Conservation (phyloP, 2,329 filamentous ascomycete genomes). For the Diaporthe amygdali region DNA sequence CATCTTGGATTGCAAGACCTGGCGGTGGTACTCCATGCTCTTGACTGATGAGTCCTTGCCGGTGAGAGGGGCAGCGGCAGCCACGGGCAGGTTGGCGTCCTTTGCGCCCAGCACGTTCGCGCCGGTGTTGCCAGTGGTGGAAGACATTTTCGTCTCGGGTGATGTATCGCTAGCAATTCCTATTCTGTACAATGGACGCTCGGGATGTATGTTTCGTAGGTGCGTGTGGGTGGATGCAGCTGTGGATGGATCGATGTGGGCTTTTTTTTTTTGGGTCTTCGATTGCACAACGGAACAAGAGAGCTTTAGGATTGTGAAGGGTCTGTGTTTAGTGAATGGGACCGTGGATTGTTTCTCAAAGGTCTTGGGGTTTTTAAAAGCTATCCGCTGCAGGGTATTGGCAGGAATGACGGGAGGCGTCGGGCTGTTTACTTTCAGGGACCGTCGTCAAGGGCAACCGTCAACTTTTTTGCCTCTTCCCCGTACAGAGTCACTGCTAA, state of each 20-base stretch:
- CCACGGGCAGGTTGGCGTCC: conserved; percentile 66
- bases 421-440: conserved; percentile 15
- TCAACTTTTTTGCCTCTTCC: not conserved
- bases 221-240: not conserved
- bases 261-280: not conserved
- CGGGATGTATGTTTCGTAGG: not conserved
- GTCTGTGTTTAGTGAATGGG: not conserved
- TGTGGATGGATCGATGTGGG: not conserved
- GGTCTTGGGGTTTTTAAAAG: conserved; percentile 11
- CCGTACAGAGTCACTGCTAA: not conserved
- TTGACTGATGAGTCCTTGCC: conserved; percentile 50
- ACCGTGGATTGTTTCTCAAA: not conserved
- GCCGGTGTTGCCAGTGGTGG: not conserved
- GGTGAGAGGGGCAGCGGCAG: conserved; percentile 36
- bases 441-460: conserved; percentile 23
- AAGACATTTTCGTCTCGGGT: conserved; percentile 55
- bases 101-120: conserved; percentile 66
- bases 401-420: not conserved
- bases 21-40: conserved; percentile 80
- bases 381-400: not conserved
- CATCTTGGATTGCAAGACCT: conserved; percentile 76
- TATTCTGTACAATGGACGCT: not conserved
- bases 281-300: not conserved
- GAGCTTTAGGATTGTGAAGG: not conserved
- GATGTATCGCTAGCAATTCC: not conserved